Evolutionary conservation across 441 rosid species (phyloP).

Genomic region (Gossypium lobatum): DNA sequence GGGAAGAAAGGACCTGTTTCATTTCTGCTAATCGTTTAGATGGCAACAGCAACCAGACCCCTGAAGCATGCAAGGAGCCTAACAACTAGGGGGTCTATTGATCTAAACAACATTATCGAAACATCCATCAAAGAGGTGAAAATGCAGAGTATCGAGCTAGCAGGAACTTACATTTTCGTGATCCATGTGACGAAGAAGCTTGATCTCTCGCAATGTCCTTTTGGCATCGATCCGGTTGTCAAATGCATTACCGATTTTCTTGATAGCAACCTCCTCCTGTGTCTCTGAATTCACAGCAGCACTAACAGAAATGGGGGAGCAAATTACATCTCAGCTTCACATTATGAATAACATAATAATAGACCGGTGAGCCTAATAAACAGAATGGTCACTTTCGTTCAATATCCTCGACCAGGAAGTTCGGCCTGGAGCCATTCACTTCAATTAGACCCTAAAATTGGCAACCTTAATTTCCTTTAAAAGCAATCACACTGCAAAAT

Average conservation of each 20-base stretch:
- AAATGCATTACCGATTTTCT: conserved; percentile 96
- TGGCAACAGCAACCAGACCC: neutral
- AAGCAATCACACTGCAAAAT: conserved; percentile 1
- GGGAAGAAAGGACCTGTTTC: neutral
- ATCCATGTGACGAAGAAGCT: conserved; percentile 92
- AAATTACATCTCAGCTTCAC: conserved; percentile 28
- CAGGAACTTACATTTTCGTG: conserved; percentile 67
- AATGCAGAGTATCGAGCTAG: neutral
- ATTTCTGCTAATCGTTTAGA: neutral
- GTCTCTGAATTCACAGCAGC: conserved; percentile 92
- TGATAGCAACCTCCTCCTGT: conserved; percentile 86
- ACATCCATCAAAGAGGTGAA: neutral
- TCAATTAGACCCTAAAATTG: neutral
- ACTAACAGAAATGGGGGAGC: conserved; percentile 34
- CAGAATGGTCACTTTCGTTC: neutral
- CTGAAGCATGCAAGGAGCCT: neutral
- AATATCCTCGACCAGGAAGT: neutral
- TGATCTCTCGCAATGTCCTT: conserved; percentile 87
- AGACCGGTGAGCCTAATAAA: conserved; percentile 13
- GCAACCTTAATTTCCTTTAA: neutral
- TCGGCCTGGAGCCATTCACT: neutral
- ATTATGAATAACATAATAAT: conserved; percentile 13
- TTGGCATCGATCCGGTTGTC: conserved; percentile 93
- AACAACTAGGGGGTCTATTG: neutral
- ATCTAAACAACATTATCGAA: neutral